Evolutionary conservation across 2,329 filamentous ascomycete species (phyloP), one percentile per base, ranked within the genome.

Genomic region (Exophiala aquamarina): DNA sequence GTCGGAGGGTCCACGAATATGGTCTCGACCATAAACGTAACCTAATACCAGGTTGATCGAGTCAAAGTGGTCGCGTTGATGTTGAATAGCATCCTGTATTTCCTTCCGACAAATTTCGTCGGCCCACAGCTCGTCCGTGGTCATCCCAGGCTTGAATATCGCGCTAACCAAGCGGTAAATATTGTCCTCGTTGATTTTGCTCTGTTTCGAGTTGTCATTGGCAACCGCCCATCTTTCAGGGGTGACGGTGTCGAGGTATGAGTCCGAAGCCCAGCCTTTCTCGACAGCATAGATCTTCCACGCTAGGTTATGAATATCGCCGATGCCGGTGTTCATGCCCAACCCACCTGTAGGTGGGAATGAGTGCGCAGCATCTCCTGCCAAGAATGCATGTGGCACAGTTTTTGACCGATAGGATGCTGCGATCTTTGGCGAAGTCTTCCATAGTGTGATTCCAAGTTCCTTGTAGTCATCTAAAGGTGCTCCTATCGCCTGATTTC

Each of bases 331-430:
- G 56, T 81, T 81, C 74, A 82, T 76, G 1, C 79, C 79, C 56
- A 80, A 77, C 0, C 76, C 79, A 1, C 77, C 79, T 0, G 73
- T 71, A 0, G 76, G 76, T 29, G 69, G 76, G 51, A 81, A 76
- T 13, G 77, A 76, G 49, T 82, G 78, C 1, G 75, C 76, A 3
- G 78, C 77, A 46, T 83, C 79, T 10, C 79, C 78, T 1, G 74
- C 77, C 0, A 83, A 63, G 35, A 82, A 75, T 13, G 45, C 45
- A 11, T 20, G 17, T 8, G 31, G 40, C 3, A 44, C 13, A 13
- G 4, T 26, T 20, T 28, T 17, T 3, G 39, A 49, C 10, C 45
- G 31, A 28, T 49, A 49, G 17, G 15, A 9, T 20, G 38, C 19
- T 9, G 41, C 46, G 6, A 49, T 11, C 39, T 44, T 38, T 10